These are phyloP conservation scores for Suillus decipiens DNA, from an alignment of 768 basidiomycete species.

Conservation along the genomic window DNA sequence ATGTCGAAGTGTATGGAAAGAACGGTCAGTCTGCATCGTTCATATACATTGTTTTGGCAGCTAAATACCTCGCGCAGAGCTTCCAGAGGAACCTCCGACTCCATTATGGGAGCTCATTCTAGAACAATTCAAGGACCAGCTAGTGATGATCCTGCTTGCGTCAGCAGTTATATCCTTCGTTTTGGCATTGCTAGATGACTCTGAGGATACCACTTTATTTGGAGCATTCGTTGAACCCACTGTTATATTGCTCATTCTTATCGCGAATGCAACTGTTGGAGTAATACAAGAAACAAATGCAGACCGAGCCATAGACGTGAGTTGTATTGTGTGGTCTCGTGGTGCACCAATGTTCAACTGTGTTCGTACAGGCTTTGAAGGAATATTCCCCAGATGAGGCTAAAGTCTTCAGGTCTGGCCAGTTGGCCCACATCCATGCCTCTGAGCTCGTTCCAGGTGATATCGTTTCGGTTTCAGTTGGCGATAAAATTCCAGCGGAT, in stretches of 20 bases:
- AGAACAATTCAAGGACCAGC: conserved; percentile 99
- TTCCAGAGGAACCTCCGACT: conserved; percentile 90
- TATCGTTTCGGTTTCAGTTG: conserved; percentile 86
- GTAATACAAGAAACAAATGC: conserved; percentile 97
- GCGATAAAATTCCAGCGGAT: conserved; percentile 95
- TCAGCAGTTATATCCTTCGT: conserved; percentile 94
- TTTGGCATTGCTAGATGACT: conserved; percentile 84
- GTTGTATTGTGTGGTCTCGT: conserved; percentile 33
- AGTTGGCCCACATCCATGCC: conserved; percentile 74
- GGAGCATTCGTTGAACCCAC: conserved; percentile 94
- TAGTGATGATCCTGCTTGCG: conserved; percentile 93
- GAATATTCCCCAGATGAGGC: conserved; percentile 98
- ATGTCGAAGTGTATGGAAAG: conserved; percentile 80
- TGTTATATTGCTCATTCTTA: conserved; percentile 93
- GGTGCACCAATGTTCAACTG: background rate
- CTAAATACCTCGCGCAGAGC: conserved; percentile 51
- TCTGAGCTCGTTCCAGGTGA: conserved; percentile 94
- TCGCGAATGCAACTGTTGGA: conserved; percentile 97
- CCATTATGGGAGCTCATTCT: conserved; percentile 93
- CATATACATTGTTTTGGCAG: background rate
- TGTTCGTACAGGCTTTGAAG: conserved; percentile 72
- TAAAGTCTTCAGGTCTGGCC: conserved; percentile 78
- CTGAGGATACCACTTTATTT: conserved; percentile 61
- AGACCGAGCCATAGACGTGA: conserved; percentile 94
- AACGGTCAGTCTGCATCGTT: conserved; percentile 57